Evolutionary conservation across 2,329 filamentous ascomycete genomes (phyloP), one percentile per base, ranked within the genome.

Genomic region (Aphanocladium album): DNA sequence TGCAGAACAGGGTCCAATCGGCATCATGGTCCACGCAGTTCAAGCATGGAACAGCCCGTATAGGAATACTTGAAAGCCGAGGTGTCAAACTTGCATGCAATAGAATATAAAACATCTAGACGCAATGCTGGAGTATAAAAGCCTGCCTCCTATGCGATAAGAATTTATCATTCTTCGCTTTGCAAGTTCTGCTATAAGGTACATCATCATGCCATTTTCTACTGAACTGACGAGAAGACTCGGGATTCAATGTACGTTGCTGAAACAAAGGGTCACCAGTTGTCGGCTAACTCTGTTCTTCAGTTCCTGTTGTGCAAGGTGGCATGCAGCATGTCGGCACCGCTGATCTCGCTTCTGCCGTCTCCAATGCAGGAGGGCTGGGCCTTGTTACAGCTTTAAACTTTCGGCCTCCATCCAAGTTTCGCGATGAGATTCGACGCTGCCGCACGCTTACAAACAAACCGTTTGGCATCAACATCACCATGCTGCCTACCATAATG

Each of bases 381-480:
- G 90, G 90, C 69, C 86, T 95, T 71, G 83, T 95, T 74, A 95
- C 90, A 33, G 90, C 89, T 51, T 86, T 98, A 70, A 98, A 96
- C 57, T 96, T 96, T 83, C 91, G 93, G 35, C 89, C 90, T 16
- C 93, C 95, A 51, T 91, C 92, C 74, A 92, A 91, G 72, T 87
- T 99, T 61, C 91, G 93, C 74, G 89, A 90, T 71, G 95, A 98
- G 79, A 98, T 98, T 77, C 88, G 85, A 64, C 87, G 85, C 77
- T 96, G 91, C 81, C 88, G 87, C 67, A 84, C 81, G 65, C 86
- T 98, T 80, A 93, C 90, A 59, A 79, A 80, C 63, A 83, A 86
- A 65, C 90, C 90, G 16, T 98, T 99, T 75, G 95, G 84, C 70
- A 93, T 98, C 68, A 99, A 99, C 79, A 85, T 98, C 67, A 99